phyloP scores from a whole-genome alignment of 208 protist genomes.

The Trichomonas gallinae region DNA sequence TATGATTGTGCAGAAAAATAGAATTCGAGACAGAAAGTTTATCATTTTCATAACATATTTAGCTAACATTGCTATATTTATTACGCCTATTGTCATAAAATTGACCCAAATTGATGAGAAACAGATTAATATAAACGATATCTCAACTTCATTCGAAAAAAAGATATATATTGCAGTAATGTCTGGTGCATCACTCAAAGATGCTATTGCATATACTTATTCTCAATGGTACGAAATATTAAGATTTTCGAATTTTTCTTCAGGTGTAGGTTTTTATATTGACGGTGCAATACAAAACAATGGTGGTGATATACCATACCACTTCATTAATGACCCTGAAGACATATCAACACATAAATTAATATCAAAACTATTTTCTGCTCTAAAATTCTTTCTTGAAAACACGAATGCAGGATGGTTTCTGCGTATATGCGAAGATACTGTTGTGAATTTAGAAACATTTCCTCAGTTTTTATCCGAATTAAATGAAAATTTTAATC shows the following conservation, averaged over 20 bases:
- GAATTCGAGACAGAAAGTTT: too few species aligned
- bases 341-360: neutral
- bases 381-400: neutral
- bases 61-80: too few species aligned
- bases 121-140: too few species aligned
- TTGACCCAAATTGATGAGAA: too few species aligned
- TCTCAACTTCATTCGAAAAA: neutral
- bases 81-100: too few species aligned
- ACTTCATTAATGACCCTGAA: neutral
- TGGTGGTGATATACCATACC: neutral
- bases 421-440: neutral
- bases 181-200: neutral
- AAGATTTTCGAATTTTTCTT: neutral
- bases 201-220: neutral
- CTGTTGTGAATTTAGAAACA: neutral
- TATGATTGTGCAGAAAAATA: too few species aligned
- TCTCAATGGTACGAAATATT: neutral
- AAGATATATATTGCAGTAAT: neutral
- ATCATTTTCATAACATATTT: too few species aligned
- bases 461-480: neutral
- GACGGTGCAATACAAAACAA: neutral
- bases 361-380: neutral
- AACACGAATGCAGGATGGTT: neutral
- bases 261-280: neutral
- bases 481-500: neutral